A percentile compares a stretch with the other conserved stretches of the same genome.
phyloP scores from a whole-genome alignment of 768 basidiomycete genomes.

The Hygrophoropsis aurantiaca region DNA sequence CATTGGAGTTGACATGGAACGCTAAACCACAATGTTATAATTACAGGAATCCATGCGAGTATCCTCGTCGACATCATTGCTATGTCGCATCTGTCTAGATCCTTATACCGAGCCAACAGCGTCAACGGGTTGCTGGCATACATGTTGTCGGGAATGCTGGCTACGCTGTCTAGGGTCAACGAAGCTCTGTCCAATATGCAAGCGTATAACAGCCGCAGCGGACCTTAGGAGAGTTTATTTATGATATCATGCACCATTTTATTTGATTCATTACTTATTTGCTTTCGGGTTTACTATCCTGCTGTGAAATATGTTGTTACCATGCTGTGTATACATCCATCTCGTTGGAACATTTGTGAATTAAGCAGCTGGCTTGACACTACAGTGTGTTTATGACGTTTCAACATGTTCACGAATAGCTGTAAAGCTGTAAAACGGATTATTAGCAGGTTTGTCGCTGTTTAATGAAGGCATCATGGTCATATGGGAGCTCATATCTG shows the following conservation, averaged over 20 bases:
- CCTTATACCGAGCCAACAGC: slow-evolving; percentile 76
- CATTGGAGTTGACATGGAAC: background rate
- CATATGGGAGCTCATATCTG: slow-evolving; percentile 72
- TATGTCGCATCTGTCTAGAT: slow-evolving; percentile 81
- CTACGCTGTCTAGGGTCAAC: slow-evolving; percentile 80
- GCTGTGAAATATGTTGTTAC: background rate
- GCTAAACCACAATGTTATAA: background rate
- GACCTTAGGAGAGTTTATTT: slow-evolving; percentile 78
- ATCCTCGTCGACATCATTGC: slow-evolving; percentile 41
- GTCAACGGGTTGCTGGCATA: slow-evolving; percentile 87
- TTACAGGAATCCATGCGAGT: slow-evolving; percentile 43
- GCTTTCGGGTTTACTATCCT: background rate
- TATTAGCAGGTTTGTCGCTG: too few relatives aligned
- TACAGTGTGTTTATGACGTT: too few relatives aligned
- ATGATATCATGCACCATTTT: slow-evolving; percentile 25
- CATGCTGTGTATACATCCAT: background rate
- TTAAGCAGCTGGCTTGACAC: too few relatives aligned
- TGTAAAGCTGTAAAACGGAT: too few relatives aligned
- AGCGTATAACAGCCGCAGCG: slow-evolving; percentile 76
- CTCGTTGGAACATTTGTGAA: too few relatives aligned
- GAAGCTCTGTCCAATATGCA: slow-evolving; percentile 84
- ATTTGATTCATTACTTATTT: background rate
- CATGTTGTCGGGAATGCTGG: slow-evolving; percentile 83
- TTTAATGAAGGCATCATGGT: too few relatives aligned
- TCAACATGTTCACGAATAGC: too few relatives aligned